Evolutionary conservation across 2,329 filamentous ascomycete species (phyloP).

Genomic region (Colletotrichum salicis): DNA sequence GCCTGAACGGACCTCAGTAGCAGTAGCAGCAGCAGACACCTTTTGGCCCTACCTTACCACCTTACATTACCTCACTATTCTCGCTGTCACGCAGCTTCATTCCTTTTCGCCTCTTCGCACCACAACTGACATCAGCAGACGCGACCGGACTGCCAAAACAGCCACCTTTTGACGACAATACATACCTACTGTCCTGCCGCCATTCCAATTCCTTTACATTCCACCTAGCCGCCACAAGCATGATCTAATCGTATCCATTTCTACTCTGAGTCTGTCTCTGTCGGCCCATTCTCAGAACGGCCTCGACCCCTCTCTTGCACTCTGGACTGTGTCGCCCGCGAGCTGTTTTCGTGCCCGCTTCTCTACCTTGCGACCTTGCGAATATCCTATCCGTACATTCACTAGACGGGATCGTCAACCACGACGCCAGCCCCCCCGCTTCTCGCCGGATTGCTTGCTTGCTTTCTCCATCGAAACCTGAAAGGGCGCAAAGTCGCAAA

Average conservation of each 20-base stretch:
- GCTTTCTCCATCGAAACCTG: neutral
- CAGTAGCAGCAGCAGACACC: neutral
- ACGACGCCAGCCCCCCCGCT: constrained; percentile 11
- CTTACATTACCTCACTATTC: neutral
- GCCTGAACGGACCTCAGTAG: no score
- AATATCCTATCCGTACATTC: neutral
- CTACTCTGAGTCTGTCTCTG: constrained; percentile 4
- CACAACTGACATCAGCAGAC: neutral
- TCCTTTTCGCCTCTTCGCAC: constrained; percentile 7
- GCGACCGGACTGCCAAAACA: constrained; percentile 5
- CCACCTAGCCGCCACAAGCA: constrained; percentile 8
- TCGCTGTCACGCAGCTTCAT: constrained; percentile 10
- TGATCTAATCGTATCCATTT: constrained; percentile 17
- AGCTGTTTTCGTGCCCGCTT: neutral
- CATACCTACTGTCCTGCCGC: neutral
- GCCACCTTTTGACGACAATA: neutral
- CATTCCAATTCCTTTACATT: constrained; percentile 2
- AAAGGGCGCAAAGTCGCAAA: neutral
- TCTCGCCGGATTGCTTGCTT: neutral
- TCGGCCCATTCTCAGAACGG: neutral
- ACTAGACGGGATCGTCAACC: neutral
- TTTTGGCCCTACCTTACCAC: constrained; percentile 11
- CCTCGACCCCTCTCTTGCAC: neutral
- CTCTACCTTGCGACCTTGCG: neutral
- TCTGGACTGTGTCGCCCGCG: neutral